Percentiles rank a stretch among this genome's conserved stretches.
These are phyloP conservation scores for Pseudoperonospora humuli DNA, from an alignment of 352 stramenopile species.

Conservation along the genomic window DNA sequence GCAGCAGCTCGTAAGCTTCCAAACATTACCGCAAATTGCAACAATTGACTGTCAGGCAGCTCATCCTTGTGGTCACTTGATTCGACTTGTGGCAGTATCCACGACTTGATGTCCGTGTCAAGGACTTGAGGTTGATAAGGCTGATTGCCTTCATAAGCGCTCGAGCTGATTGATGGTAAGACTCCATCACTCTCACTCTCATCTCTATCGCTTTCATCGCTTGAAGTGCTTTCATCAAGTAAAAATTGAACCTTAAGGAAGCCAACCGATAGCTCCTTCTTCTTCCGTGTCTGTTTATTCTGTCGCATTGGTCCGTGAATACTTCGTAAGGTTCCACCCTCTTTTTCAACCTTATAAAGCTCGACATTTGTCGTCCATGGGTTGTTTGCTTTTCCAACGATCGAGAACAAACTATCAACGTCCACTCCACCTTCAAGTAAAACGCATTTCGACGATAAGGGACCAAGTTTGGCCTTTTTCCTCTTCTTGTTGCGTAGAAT, in stretches of 20 bases:
- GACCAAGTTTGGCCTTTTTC: slow-evolving; percentile 3
- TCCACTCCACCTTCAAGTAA: slow-evolving; percentile 11
- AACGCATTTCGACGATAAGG: slow-evolving; percentile 3
- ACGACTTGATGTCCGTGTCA: not conserved
- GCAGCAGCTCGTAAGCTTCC: slow-evolving; percentile 4
- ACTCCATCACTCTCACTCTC: slow-evolving; percentile 1
- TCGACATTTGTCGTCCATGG: slow-evolving; percentile 10
- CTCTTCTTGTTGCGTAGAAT: slow-evolving; percentile 3
- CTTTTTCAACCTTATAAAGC: slow-evolving; percentile 3
- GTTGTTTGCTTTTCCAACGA: not conserved
- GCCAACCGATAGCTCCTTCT: slow-evolving; percentile 7
- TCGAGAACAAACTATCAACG: slow-evolving; percentile 2
- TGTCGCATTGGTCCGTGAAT: not conserved
- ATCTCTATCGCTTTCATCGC: not conserved
- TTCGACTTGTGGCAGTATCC: not conserved
- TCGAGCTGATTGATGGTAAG: slow-evolving; percentile 11
- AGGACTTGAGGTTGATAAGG: not conserved
- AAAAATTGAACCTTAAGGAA: slow-evolving; percentile 22
- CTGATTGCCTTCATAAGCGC: not conserved
- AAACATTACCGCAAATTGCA: slow-evolving; percentile 25
- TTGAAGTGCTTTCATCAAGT: slow-evolving; percentile 2
- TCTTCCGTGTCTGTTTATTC: not conserved
- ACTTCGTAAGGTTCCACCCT: not conserved
- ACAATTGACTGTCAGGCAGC: not conserved
- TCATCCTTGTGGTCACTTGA: not conserved